Percentiles rank a stretch among this genome's conserved stretches.
Conservation (phyloP, 148 eudicot genomes). For the Selenicereus undatus region DNA sequence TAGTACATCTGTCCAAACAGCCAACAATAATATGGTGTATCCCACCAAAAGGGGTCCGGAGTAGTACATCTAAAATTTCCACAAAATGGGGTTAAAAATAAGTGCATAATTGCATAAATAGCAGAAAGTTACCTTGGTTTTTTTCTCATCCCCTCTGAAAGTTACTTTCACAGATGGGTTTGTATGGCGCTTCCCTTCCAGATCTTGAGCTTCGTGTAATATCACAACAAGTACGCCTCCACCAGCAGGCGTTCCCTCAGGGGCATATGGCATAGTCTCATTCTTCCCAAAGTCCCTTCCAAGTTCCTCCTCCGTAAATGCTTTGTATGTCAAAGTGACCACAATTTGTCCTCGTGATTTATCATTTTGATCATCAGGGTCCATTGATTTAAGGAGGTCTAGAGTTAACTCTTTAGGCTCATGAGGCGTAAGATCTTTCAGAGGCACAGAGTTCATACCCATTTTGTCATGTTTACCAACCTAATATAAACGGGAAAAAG, state of each 20-base stretch:
- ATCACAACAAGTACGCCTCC: constrained; percentile 73
- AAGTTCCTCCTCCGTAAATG: constrained; percentile 61
- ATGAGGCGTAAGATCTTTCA: constrained; percentile 74
- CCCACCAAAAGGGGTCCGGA: neutral
- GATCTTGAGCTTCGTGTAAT: constrained; percentile 75
- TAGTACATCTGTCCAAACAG: neutral
- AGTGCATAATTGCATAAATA: neutral
- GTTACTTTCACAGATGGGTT: constrained; percentile 70
- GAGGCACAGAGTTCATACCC: constrained; percentile 70
- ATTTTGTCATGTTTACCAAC: constrained; percentile 82
- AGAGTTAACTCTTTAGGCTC: constrained; percentile 61
- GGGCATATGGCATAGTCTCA: constrained; percentile 44
- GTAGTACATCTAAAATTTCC: neutral
- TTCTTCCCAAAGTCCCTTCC: constrained; percentile 40
- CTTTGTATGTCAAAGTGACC: constrained; percentile 68
- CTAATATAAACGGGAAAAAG: constrained; percentile 26
- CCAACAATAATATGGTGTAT: neutral
- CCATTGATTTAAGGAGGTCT: constrained; percentile 57
- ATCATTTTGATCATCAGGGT: constrained; percentile 74
- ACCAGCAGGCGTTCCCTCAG: constrained; percentile 77
- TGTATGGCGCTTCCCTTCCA: constrained; percentile 89
- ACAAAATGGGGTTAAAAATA: neutral
- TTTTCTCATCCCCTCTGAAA: constrained; percentile 80
- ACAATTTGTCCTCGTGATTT: constrained; percentile 74
- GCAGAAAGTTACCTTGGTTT: constrained; percentile 63